Conservation (phyloP, 2,329 filamentous ascomycete species). For the Claviceps sorghi region DNA sequence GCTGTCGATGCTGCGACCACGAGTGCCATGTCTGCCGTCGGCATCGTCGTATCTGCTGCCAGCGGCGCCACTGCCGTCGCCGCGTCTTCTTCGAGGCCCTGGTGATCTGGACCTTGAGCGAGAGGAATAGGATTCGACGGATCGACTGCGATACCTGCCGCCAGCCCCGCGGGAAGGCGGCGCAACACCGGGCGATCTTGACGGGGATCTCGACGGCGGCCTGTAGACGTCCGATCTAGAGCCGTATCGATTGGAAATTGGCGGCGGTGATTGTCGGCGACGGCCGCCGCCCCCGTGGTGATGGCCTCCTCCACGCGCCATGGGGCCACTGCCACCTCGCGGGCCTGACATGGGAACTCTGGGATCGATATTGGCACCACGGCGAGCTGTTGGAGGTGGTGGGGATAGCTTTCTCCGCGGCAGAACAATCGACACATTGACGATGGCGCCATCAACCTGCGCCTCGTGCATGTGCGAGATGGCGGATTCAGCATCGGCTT, state of each 20-base stretch:
- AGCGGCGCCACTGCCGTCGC: conserved; percentile 19
- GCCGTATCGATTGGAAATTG: conserved; percentile 23
- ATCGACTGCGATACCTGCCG: conserved; percentile 30
- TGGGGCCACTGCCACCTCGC: conserved; percentile 19
- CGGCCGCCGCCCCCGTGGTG: conserved; percentile 16
- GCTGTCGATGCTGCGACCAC: conserved; percentile 32
- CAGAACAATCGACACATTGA: conserved; percentile 80
- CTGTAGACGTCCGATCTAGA: conserved; percentile 44
- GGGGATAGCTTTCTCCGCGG: conserved; percentile 71
- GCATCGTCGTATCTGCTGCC: conserved; percentile 9
- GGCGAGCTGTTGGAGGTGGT: conserved; percentile 57
- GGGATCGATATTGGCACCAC: conserved; percentile 44
- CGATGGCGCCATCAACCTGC: conserved; percentile 69
- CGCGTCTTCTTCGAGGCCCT: conserved; percentile 20
- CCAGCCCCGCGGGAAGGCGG: conserved; percentile 19
- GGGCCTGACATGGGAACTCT: conserved; percentile 18
- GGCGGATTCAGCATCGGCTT: conserved; percentile 69
- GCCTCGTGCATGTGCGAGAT: conserved; percentile 97
- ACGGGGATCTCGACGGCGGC: conserved; percentile 39
- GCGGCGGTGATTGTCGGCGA: conserved; percentile 23
- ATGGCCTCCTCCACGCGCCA: conserved; percentile 14
- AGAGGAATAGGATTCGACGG: conserved; percentile 29
- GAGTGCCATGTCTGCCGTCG: conserved; percentile 27
- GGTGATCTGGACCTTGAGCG: conserved; percentile 33
- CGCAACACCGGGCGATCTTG: conserved; percentile 26